phyloP scores from a whole-genome alignment of 163 green algal species.

The Chlorella variabilis region DNA sequence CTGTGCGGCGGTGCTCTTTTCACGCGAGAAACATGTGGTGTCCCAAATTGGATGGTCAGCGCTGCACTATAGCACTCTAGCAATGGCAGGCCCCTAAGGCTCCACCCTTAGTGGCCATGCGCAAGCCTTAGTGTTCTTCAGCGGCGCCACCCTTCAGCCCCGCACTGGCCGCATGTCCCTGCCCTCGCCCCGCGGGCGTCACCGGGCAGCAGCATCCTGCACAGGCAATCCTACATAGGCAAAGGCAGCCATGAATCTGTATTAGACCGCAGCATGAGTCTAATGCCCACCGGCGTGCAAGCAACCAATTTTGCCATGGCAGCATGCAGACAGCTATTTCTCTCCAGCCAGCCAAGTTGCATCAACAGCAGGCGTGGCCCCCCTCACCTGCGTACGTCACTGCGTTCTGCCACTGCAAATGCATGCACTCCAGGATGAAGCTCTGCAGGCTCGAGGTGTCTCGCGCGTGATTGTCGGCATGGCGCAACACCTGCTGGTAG shows the following conservation, averaged over 20 bases:
- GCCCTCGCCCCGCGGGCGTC: too few species aligned
- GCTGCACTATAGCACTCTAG: too few species aligned
- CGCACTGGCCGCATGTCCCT: too few species aligned
- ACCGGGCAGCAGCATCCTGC: too few species aligned
- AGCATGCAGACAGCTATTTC: neutral
- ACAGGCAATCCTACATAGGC: neutral
- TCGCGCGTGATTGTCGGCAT: neutral
- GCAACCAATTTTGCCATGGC: slow-evolving; percentile 1
- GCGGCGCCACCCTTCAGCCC: too few species aligned
- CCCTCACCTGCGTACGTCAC: neutral
- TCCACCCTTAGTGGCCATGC: too few species aligned
- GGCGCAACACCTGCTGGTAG: slow-evolving; percentile 10
- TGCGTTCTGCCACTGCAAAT: slow-evolving; percentile 1
- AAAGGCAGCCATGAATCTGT: neutral
- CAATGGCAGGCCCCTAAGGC: too few species aligned
- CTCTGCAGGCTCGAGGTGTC: slow-evolving; percentile 11
- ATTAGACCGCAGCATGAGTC: slow-evolving; percentile 7
- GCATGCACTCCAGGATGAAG: slow-evolving; percentile 13
- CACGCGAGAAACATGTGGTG: too few species aligned
- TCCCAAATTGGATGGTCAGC: too few species aligned
- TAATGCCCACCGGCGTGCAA: neutral
- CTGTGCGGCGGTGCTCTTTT: too few species aligned
- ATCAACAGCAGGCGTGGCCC: neutral
- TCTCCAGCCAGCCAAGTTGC: neutral
- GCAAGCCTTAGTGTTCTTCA: too few species aligned